Conservation (phyloP, 2,329 filamentous ascomycete genomes). For the Sporothrix humicola region DNA sequence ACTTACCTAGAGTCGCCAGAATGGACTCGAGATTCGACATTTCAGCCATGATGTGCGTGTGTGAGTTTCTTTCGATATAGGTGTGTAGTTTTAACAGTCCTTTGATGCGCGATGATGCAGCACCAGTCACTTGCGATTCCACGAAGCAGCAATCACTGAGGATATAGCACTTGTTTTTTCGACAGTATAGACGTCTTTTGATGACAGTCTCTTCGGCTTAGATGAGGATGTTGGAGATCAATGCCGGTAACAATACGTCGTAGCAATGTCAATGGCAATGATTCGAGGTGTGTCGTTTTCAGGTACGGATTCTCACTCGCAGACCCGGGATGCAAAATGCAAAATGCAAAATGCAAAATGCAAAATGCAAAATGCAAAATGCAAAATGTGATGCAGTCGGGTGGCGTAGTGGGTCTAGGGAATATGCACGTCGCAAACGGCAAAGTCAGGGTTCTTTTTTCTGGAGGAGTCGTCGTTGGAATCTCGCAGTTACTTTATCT, state of each 20-base stretch:
- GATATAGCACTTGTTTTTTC: constrained; percentile 1
- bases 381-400: constrained; percentile 8
- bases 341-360: no score
- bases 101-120: constrained; percentile 1
- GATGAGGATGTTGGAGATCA: not conserved
- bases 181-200: not conserved
- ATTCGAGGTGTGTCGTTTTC: no score
- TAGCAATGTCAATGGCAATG: constrained; percentile 8
- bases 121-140: constrained; percentile 16
- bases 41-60: constrained; percentile 36
- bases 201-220: constrained; percentile 3
- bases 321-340: not conserved
- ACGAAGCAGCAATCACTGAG: constrained; percentile 4
- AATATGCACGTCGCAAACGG: constrained; percentile 11
- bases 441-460: not conserved
- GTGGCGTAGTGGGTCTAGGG: constrained; percentile 6
- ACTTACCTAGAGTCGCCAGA: constrained; percentile 41
- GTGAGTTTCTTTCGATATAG: not conserved
- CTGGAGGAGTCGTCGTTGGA: not conserved
- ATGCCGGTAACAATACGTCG: not conserved
- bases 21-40: constrained; percentile 40
- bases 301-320: not conserved
- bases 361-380: no score
- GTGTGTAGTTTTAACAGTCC: not conserved
- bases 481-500: constrained; percentile 13